Percentiles rank a stretch among this genome's conserved stretches.
These are phyloP conservation scores for Suillus hirtellus DNA, from an alignment of 768 basidiomycete genomes.

Conservation along the genomic window DNA sequence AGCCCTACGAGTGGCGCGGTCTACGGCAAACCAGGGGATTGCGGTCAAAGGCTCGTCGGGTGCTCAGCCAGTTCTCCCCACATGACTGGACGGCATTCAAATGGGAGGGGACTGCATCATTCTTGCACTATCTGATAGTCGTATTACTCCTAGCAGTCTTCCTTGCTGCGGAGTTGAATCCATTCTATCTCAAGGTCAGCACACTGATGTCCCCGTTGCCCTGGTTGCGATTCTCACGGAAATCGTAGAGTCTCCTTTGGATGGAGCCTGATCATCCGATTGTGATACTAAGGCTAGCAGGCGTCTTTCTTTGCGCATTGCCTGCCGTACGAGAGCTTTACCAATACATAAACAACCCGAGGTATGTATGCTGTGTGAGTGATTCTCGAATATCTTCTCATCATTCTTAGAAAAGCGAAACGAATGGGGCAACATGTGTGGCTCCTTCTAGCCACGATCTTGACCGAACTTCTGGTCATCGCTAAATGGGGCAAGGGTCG, in stretches of 20 bases:
- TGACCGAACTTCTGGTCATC: conserved; percentile 80
- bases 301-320: conserved; percentile 83
- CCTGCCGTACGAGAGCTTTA: conserved; percentile 83
- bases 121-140: conserved; percentile 73
- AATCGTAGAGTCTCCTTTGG: conserved; percentile 62
- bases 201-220: conserved; percentile 10
- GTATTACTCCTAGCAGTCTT: conserved; percentile 77
- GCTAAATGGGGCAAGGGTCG: conserved; percentile 79
- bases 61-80: conserved; percentile 82
- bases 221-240: conserved; percentile 22
- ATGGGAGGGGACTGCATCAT: conserved; percentile 80
- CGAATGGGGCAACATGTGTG: conserved; percentile 91
- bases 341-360: conserved; percentile 80
- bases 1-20: conserved; percentile 89
- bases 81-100: conserved; percentile 88
- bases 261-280: conserved; percentile 91
- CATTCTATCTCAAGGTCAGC: conserved; percentile 83
- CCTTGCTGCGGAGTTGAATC: conserved; percentile 82
- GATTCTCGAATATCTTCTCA: conserved; percentile 7
- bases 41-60: conserved; percentile 75
- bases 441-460: conserved; percentile 82
- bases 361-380: conserved; percentile 44
- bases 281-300: conserved; percentile 67
- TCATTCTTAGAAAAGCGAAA: conserved; percentile 62
- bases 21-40: conserved; percentile 75